Base-by-base conservation (phyloP, 2,329 filamentous ascomycete genomes). In the Penicillium sp. region DNA sequence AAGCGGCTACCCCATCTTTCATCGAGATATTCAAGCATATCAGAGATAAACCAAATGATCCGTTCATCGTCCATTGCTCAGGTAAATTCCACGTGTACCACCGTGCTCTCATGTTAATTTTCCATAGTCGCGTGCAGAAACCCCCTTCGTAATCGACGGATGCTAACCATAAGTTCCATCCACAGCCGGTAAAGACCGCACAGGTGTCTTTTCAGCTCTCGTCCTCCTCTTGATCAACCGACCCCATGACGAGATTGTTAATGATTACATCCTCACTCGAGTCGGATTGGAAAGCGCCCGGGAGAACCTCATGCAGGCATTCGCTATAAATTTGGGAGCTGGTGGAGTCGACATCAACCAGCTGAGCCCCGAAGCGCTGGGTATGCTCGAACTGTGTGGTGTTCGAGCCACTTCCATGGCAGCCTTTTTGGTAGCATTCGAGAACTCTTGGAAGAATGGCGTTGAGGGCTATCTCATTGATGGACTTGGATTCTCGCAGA, bases 121-220 rank as follows among this genome's bases (percentile, higher is more conserved):
- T 16, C 11, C 29, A 29, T 40, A 9, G n/a, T 10, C 13, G 34
- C n/a, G 5, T 20, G n/a, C 13, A 20, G 37, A 16, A 13, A 2
- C 11, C n/a, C 13, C 16, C 4, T 34, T 5, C 9, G 16, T 16
- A 22, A 3, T 24, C 7, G n/a, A 40, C 22, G 14, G 20, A 38
- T 31, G 18, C 32, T 55, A 11, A 54, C 18, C 31, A 18, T 37
- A 9, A 5, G 22, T 35, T 37, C 11, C 14, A 38, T 22, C 18
- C 50, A 87, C 84, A 3, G 89, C 88, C 0, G 89, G 89, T n/a
- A 92, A 92, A 73, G 89, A 92, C 70, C 81, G 89, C 31, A 92
- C 89, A 0, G 89, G 89, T 2, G 81, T 92, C 3, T 72, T 91
- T n/a, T 82, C 85, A 34, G 88, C 87, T 3, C 66, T 92, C 18